Evolutionary conservation across 305 asterid genomes (phyloP).

Genomic region (Stenogyne calaminthoides): DNA sequence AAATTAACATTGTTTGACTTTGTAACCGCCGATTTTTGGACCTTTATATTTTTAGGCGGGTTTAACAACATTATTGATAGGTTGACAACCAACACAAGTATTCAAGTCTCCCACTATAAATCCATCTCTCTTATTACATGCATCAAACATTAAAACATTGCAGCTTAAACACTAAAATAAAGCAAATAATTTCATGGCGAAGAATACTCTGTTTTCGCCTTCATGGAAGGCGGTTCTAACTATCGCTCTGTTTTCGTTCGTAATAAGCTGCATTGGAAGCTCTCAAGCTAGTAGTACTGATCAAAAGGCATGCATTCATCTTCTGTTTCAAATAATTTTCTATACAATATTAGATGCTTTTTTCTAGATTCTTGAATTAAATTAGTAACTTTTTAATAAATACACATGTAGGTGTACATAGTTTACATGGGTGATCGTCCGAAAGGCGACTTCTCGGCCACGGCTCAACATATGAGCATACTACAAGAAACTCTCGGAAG

Average conservation of each 20-base stretch:
- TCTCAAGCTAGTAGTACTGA: slow-evolving; percentile 27
- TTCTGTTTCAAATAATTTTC: background rate
- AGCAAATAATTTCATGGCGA: slow-evolving; percentile 23
- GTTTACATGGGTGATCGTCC: slow-evolving; percentile 59
- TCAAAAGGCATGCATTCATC: slow-evolving; percentile 38
- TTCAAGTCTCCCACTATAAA: slow-evolving; percentile 27
- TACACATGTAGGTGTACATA: slow-evolving; percentile 36
- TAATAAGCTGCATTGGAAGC: slow-evolving; percentile 28
- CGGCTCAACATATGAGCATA: slow-evolving; percentile 44
- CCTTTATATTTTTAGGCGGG: slow-evolving; percentile 32
- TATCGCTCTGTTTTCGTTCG: slow-evolving; percentile 28
- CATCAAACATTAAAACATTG: slow-evolving; percentile 9
- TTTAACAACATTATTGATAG: slow-evolving; percentile 26
- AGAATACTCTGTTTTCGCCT: slow-evolving; percentile 12
- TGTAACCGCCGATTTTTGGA: slow-evolving; percentile 31
- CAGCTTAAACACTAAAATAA: background rate
- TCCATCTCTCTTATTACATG: slow-evolving; percentile 6
- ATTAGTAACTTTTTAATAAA: no score
- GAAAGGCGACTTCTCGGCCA: slow-evolving; percentile 38
- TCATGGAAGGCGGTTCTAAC: slow-evolving; percentile 31
- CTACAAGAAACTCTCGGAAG: slow-evolving; percentile 48
- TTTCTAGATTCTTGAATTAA: no score
- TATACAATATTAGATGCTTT: background rate
- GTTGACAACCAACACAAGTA: no score
- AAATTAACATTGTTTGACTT: background rate